Base-by-base conservation (phyloP, 1,284 basidiomycete species). In the Waitea zeae region DNA sequence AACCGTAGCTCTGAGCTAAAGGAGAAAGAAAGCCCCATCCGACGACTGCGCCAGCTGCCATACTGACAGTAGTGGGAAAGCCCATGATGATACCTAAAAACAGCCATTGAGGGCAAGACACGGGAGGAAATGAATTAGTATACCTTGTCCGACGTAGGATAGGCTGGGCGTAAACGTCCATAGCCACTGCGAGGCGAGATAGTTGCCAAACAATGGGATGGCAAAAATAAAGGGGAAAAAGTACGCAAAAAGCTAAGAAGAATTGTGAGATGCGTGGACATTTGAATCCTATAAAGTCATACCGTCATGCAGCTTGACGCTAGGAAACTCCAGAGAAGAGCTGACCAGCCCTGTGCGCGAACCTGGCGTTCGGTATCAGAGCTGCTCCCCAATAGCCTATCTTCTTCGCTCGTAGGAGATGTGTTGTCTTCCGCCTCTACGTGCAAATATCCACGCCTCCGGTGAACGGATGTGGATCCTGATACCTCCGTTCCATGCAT, bases 111-210 rank as follows among this genome's bases (percentile, higher is more conserved):
- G 9, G 9, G n/a, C 24, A 19, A 20, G 13, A 27, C 22, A 17
- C 33, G 34, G 22, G 17, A 19, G 4, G 4, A 20, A 18, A 19
- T 19, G n/a, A n/a, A n/a, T n/a, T n/a, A n/a, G 24, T 22, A 39
- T 13, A 73, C 81, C 87, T 67, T 92, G 87, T 0, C 88, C 88
- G 26, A 92, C 72, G 47, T 90, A 93, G 2, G 82, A 87, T 31
- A 95, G 60, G 50, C 86, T 90, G 0, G 89, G 89, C 0, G 88
- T 87, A 49, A 96, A 92, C 37, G 77, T 86, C 89, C 90, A 97
- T 17, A 92, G 59, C 90, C 92, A 97, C 45, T 81, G 65, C 19
- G 68, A 67, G 1, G 92, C 90, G 5, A 93, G 62, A 46, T 92
- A 76, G 19, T 69, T 61, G 36, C 95, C 90, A 48, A 97, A 96